A percentile compares a stretch with the other conserved stretches of the same genome.
Evolutionary conservation across 495 filamentous ascomycete species (phyloP).

Genomic region (Trichocladium uniseriatum): DNA sequence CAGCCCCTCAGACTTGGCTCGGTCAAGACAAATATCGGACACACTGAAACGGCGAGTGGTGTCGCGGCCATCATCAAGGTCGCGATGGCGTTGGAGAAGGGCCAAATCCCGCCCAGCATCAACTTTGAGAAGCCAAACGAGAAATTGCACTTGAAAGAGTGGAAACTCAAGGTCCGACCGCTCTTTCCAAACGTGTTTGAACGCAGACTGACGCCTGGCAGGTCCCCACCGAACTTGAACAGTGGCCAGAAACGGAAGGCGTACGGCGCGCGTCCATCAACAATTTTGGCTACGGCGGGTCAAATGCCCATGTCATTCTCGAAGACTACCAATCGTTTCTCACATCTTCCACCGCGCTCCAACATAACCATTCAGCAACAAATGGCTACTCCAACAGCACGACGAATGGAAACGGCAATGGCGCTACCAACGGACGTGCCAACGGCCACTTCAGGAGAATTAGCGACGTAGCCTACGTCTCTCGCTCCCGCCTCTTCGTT

Average conservation of each 20-base stretch:
- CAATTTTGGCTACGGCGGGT: slow-evolving; percentile 22
- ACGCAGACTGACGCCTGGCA: neutral
- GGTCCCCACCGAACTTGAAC: slow-evolving; percentile 14
- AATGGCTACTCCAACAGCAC: slow-evolving; percentile 1
- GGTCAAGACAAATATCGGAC: slow-evolving; percentile 37
- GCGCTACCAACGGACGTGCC: neutral
- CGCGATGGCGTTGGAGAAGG: slow-evolving; percentile 33
- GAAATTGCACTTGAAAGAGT: slow-evolving; percentile 28
- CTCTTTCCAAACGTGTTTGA: too few relatives aligned
- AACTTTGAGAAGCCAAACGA: slow-evolving; percentile 38
- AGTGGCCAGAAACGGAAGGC: slow-evolving; percentile 13
- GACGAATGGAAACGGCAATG: neutral
- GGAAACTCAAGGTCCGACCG: slow-evolving; percentile 32
- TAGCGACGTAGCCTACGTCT: neutral
- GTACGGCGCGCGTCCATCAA: slow-evolving; percentile 16
- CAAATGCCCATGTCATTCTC: slow-evolving; percentile 22
- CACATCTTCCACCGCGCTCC: neutral
- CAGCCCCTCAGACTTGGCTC: slow-evolving; percentile 31
- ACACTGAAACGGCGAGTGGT: slow-evolving; percentile 34
- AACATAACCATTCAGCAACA: slow-evolving; percentile 1
- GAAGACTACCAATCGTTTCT: slow-evolving; percentile 12
- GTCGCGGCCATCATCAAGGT: slow-evolving; percentile 40
- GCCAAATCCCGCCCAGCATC: slow-evolving; percentile 35
- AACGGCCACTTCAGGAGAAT: too few relatives aligned
- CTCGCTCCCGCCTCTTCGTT: slow-evolving; percentile 14